Conservation (phyloP, 345 rosid species). For the Lagerstroemia speciosa region DNA sequence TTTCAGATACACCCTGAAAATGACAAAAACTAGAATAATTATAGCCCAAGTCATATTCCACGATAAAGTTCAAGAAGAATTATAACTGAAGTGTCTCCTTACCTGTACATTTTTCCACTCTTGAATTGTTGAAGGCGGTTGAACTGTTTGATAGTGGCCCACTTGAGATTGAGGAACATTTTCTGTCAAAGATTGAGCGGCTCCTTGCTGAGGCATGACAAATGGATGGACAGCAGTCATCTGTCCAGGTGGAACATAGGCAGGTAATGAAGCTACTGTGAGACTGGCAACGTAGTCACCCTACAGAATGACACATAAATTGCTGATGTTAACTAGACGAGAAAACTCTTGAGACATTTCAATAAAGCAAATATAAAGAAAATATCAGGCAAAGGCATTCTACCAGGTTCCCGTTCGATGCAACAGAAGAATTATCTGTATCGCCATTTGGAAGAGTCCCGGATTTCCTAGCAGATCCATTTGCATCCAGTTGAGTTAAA, state of each 20-base stretch:
- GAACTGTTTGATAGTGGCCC: constrained; percentile 47
- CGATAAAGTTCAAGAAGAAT: background rate
- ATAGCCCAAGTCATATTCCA: background rate
- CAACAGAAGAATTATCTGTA: constrained; percentile 39
- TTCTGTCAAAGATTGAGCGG: constrained; percentile 54
- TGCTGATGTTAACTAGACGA: background rate
- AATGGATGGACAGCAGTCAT: constrained; percentile 66
- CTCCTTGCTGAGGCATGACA: constrained; percentile 66
- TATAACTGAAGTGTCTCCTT: background rate
- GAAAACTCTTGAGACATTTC: background rate
- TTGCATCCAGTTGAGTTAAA: constrained; percentile 46
- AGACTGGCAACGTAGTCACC: constrained; percentile 46
- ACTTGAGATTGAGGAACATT: constrained; percentile 50
- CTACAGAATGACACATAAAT: constrained; percentile 6
- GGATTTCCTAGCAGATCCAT: constrained; percentile 28
- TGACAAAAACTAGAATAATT: background rate
- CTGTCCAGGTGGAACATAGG: constrained; percentile 72
- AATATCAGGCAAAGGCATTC: background rate
- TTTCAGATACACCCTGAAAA: constrained; percentile 47
- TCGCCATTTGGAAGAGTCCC: constrained; percentile 41
- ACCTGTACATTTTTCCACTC: constrained; percentile 81
- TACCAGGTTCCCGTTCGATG: constrained; percentile 53
- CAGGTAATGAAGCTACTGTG: constrained; percentile 46
- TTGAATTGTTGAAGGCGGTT: constrained; percentile 35
- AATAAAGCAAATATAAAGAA: background rate